phyloP scores from a whole-genome alignment of 2,329 filamentous ascomycete genomes.

The Monosporascus sp. region DNA sequence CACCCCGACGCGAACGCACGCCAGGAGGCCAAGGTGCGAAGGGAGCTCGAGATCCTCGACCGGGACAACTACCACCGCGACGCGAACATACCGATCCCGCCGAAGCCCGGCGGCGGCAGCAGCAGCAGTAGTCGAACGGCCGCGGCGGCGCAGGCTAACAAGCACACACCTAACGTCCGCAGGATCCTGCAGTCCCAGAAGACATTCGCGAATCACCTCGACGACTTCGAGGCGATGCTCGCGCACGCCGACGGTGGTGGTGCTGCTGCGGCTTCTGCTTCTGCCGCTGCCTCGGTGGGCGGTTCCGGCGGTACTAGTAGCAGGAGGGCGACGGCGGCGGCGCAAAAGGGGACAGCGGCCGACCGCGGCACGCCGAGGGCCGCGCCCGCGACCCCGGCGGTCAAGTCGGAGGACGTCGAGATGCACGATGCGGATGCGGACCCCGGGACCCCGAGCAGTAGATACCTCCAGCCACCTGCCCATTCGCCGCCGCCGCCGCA shows the following conservation, averaged over 20 bases:
- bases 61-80: constrained; percentile 67
- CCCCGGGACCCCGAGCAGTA: not conserved
- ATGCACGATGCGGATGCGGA: constrained; percentile 34
- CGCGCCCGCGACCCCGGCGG: constrained; percentile 3
- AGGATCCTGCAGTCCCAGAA: constrained; percentile 77
- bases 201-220: constrained; percentile 77
- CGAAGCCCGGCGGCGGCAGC: constrained; percentile 43
- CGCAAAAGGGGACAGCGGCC: not conserved
- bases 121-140: constrained; percentile 11
- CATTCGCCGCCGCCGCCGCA: constrained; percentile 33
- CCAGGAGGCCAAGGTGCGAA: constrained; percentile 74
- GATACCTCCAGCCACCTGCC: constrained; percentile 25
- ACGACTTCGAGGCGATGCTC: constrained; percentile 67
- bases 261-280: constrained; percentile 21
- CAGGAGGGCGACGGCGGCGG: constrained; percentile 15
- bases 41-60: constrained; percentile 78
- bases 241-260: constrained; percentile 18
- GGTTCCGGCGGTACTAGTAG: constrained; percentile 9
- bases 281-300: constrained; percentile 20
- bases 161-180: constrained; percentile 65
- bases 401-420: constrained; percentile 23
- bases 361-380: not conserved
- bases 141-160: constrained; percentile 37
- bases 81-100: constrained; percentile 63
- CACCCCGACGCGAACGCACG: constrained; percentile 69